Percentiles rank a stretch among this genome's conserved stretches.
Conservation (phyloP, 1,139 yeast species). For the Yamadazyma dushanensis region DNA sequence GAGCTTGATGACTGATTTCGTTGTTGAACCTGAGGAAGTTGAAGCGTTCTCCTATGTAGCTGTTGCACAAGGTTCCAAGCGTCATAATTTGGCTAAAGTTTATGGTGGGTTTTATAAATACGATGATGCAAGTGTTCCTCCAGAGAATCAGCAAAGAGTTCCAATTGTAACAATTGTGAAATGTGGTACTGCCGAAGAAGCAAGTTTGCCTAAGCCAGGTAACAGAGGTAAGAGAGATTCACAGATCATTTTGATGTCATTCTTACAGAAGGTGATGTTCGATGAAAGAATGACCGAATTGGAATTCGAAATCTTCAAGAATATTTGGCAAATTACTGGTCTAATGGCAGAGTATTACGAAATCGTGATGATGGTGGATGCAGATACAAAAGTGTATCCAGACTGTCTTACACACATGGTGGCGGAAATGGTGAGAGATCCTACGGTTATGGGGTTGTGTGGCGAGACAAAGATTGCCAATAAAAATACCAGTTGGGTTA, state of each 20-base stretch:
- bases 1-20: conserved; percentile 84
- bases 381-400: conserved; percentile 90
- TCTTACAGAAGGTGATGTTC: conserved; percentile 85
- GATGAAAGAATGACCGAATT: conserved; percentile 97
- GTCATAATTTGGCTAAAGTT: conserved; percentile 98
- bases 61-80: conserved; percentile 87
- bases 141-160: conserved; percentile 83
- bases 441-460: conserved; percentile 90
- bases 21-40: conserved; percentile 70
- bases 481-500: conserved; percentile 85
- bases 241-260: conserved; percentile 90
- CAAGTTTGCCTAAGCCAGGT: conserved; percentile 83
- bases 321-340: conserved; percentile 87
- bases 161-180: conserved; percentile 84
- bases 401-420: conserved; percentile 91
- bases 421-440: conserved; percentile 90
- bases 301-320: conserved; percentile 77
- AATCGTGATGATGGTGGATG: conserved; percentile 90
- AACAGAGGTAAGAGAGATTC: conserved; percentile 98
- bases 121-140: conserved; percentile 69
- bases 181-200: conserved; percentile 91
- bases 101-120: conserved; percentile 89
- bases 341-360: conserved; percentile 87
- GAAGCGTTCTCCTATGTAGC: conserved; percentile 86
- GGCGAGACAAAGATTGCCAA: conserved; percentile 96